Percentiles rank a stretch among this genome's conserved stretches.
Conservation (phyloP, 2,329 filamentous ascomycete genomes). For the Pyrenochaeta sp. region DNA sequence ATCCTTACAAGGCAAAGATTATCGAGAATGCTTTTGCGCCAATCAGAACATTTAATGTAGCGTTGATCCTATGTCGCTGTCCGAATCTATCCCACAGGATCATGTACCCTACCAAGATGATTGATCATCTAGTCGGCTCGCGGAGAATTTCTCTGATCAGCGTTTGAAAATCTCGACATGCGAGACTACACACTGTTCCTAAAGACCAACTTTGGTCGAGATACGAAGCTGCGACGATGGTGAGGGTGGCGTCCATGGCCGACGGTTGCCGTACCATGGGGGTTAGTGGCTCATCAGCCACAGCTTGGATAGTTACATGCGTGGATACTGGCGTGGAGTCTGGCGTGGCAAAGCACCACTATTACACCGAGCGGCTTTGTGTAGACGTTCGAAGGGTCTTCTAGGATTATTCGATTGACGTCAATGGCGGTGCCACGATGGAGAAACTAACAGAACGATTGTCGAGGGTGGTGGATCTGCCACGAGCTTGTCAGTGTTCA, state of each 20-base stretch:
- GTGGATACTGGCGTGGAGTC: too few species aligned
- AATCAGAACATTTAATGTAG: not conserved
- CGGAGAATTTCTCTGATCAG: slow-evolving; percentile 14
- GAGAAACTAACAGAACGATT: too few species aligned
- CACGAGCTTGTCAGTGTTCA: slow-evolving; percentile 21
- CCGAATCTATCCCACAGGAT: not conserved
- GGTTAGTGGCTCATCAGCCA: too few species aligned
- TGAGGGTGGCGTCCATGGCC: too few species aligned
- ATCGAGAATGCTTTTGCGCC: not conserved
- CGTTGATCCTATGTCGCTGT: not conserved
- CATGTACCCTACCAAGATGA: not conserved
- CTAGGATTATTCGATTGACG: slow-evolving; percentile 30
- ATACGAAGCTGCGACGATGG: too few species aligned
- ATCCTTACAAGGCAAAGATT: slow-evolving; percentile 1
- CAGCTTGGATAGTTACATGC: too few species aligned
- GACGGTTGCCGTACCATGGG: too few species aligned
- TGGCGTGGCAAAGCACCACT: not conserved
- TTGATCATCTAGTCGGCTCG: slow-evolving; percentile 1
- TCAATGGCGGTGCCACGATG: slow-evolving; percentile 23
- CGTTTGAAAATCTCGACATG: too few species aligned
- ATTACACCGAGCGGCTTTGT: not conserved
- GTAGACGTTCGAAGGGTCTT: slow-evolving; percentile 12
- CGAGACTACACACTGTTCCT: not conserved
- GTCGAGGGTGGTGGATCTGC: slow-evolving; percentile 30
- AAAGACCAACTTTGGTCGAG: not conserved